Base-by-base conservation (phyloP, 2,329 filamentous ascomycete genomes). In the Arthrobotrys sinensis region DNA sequence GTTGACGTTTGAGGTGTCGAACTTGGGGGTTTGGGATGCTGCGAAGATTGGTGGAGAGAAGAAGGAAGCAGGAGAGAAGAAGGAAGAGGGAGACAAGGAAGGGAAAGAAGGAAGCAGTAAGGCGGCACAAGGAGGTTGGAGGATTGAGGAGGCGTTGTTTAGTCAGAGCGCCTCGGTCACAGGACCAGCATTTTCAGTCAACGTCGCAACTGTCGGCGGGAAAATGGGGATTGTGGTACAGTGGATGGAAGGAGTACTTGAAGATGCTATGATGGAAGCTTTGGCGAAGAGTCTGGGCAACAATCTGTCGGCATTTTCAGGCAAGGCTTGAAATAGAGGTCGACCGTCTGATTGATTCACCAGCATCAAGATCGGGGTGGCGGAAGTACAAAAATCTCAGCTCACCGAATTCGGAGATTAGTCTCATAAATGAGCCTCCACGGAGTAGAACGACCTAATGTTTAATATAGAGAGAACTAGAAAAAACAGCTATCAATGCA, bases 1-100 rank as follows among this genome's bases (percentile, higher is more conserved):
- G 1, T 80, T 80, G 2, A 86, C 87, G 0, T 89, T 87, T 86
- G 86, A 87, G 77, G 80, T 89, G 3, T 89, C 86, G 76, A 90
- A 89, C 80, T 76, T 89, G 4, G 88, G 88, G 0, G 83, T 83
- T 12, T 81, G 87, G n/a, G 81, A 83, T 4, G 67, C 76, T 0
- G 57, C 8, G 12, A 77, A 71, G 16, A 60, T 67, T 19, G 66
- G 66, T 14, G 62, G 43, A 14, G 24, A 2, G 11, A 65, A 65
- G 21, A 8, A 52, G 32, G 19, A 21, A 4, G 60, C n/a, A 34
- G 21, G 43, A 6, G 28, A 19, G n/a, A 50, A n/a, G 3, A 8
- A 52, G 32, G 19, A 21, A 4, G 60, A 21, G 21, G 21, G 43
- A 6, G 28, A 19, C 8, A 11, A 52, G 19, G 80, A 8, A 4